Evolutionary conservation across 768 basidiomycete species (phyloP), one percentile per base, ranked within the genome.

Genomic region (Gymnopilus dilepis): DNA sequence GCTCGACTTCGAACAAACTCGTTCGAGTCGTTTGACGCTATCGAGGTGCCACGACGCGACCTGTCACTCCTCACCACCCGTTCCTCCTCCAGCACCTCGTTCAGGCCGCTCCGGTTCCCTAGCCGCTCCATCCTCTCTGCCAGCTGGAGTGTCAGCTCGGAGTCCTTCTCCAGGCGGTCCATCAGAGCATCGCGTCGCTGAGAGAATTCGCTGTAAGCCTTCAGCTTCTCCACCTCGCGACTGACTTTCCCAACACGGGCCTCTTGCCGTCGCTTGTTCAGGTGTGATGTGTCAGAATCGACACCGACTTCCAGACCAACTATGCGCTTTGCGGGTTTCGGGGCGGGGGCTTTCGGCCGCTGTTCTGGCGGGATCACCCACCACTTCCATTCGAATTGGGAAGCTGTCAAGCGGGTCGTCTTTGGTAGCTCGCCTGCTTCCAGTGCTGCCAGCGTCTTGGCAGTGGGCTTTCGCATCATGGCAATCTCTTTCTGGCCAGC

Each of bases 251-350:
- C 74, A 48, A 73, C 69, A 59, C 88, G 71, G 22, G 81, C 78
- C 15, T 78, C 72, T 61, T 78, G 80, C 64, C 87, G 74, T 58
- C 86, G 76, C 65, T 76, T 82, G 72, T 81, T 90, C 59, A 90
- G 72, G 69, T 89, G 86, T 6, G 79, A 76, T 70, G 78, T 79
- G 65, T 90, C 86, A 50, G 77, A 77, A 4, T 78, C 81, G 5
- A 79, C 75, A 5, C 82, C 85, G 11, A 85, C 78, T 50, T 81
- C 80, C 33, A 55, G 56, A 8, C 80, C 79, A 45, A 78, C 64
- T 77, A 83, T 86, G 0, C 74, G 67, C 21, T 74, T 76, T 40
- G 73, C 17, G 15, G 17, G 12, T 26, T 41, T 68, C 22, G 72
- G 68, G 12, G 65, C 48, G n/a, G 69, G 63, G 19, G 56, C 54